These are phyloP conservation scores for Westerdykella sp. DNA, from an alignment of 2,329 filamentous ascomycete species.

Conservation along the genomic window DNA sequence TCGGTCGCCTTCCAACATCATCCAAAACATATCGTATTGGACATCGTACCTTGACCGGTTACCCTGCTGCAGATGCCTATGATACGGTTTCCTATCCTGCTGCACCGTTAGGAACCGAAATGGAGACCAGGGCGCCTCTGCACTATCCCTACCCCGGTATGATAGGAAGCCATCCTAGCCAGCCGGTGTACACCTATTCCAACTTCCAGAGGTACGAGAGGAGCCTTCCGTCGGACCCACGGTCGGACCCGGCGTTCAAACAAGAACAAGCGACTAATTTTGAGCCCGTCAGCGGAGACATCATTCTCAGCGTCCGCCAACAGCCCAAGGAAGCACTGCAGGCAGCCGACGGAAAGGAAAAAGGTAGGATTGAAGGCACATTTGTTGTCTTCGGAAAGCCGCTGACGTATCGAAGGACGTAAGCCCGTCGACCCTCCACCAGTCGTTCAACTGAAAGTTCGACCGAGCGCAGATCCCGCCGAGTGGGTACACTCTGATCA, in stretches of 20 bases:
- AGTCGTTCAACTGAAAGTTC: conserved; percentile 65
- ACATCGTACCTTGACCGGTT: too few species aligned
- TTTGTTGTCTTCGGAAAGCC: not conserved
- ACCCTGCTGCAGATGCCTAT: too few species aligned
- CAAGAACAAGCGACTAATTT: conserved; percentile 6
- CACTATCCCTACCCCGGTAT: not conserved
- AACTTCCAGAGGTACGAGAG: conserved; percentile 13
- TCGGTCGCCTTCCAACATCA: too few species aligned
- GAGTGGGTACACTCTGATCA: conserved; percentile 46
- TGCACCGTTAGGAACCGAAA: too few species aligned
- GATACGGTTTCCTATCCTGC: too few species aligned
- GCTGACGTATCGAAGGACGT: conserved; percentile 50
- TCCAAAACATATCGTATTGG: too few species aligned
- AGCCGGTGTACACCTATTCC: not conserved
- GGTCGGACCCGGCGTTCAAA: conserved; percentile 4
- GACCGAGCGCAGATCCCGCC: conserved; percentile 45
- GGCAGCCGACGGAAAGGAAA: conserved; percentile 63
- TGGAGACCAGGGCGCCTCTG: too few species aligned
- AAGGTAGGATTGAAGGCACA: conserved; percentile 48
- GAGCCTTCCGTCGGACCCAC: conserved; percentile 3
- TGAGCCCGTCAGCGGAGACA: conserved; percentile 44
- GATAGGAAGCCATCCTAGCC: conserved; percentile 1
- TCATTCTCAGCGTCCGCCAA: conserved; percentile 57
- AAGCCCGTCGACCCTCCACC: conserved; percentile 87
- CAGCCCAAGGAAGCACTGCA: conserved; percentile 62